Evolutionary conservation across 1,139 yeast genomes (phyloP), one percentile per base, ranked within the genome.

Genomic region (Yamadazyma spencermartinsiae): DNA sequence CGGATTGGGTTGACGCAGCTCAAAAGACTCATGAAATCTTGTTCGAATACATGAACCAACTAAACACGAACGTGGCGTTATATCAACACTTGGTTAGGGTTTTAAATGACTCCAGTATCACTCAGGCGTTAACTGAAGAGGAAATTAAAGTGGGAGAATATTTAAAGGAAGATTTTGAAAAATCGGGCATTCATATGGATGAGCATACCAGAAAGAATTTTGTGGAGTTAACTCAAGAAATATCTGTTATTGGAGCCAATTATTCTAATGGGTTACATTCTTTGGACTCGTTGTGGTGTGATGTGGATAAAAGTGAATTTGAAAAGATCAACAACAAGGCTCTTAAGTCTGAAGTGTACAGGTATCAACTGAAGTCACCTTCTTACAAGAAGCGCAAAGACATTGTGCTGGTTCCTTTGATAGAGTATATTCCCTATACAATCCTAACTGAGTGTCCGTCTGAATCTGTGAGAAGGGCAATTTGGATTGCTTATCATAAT

Each of bases 41-140:
- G 85, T 92, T 84, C 61, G 96, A 89, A 49, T 90, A 84, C 60
- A 94, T 92, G 99, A 92, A 89, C 60, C 79, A 85, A 43, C 69
- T 92, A 35, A 92, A 92, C 58, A 92, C 98, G 5, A 85, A 88
- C 43, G 86, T 82, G 12, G 85, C 79, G 33, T 68, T 92, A 31
- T 88, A 83, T 54, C 61, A 66, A 31, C 79, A 76, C 38, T 69
- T 92, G 34, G 73, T 75, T 24, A 60, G 61, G 12, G 82, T 86
- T 1, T 61, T 90, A 42, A 59, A 67, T 3, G 74, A 75, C 35
- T 56, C 64, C 4, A 39, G 47, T 4, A 61, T 83, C 1, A 42
- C 56, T 3, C 35, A 49, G 1, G 49, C 63, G 19, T 65, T 90
- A 20, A 60, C 81, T 2, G 61, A 63, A 2, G 98, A 94, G 60